phyloP scores from a whole-genome alignment of 495 filamentous ascomycete genomes.

The Astrothelium macrocarpum region DNA sequence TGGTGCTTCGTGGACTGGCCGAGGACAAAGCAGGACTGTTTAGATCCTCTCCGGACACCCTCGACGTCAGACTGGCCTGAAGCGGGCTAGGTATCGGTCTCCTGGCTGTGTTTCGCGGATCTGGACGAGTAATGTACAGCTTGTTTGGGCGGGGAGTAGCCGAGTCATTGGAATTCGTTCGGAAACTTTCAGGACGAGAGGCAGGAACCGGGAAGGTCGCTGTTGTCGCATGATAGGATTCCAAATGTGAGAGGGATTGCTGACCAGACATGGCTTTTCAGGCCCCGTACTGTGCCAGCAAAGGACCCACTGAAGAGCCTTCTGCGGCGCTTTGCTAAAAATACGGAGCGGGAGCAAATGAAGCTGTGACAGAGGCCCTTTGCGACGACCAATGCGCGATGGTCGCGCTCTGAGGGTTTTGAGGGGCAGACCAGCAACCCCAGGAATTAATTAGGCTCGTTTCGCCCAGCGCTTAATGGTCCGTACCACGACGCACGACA shows the following conservation, averaged over 20 bases:
- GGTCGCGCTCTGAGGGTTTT: slow-evolving; percentile 6
- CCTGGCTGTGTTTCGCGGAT: neutral
- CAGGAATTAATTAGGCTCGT: neutral
- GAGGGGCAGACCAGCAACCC: slow-evolving; percentile 6
- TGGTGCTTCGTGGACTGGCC: neutral
- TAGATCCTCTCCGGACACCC: neutral
- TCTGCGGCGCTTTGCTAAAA: neutral
- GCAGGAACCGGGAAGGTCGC: neutral
- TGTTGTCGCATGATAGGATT: neutral
- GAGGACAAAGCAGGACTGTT: neutral
- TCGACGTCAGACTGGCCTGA: slow-evolving; percentile 7
- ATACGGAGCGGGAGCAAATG: neutral
- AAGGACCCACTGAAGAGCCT: neutral
- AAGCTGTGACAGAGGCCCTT: slow-evolving; percentile 2
- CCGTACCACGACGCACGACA: neutral
- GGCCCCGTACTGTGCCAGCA: neutral
- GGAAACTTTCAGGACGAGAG: slow-evolving; percentile 5
- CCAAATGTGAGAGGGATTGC: slow-evolving; percentile 1
- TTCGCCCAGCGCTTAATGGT: slow-evolving; percentile 1
- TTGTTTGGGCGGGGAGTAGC: neutral
- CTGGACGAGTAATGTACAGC: slow-evolving; percentile 5
- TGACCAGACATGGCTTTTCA: slow-evolving; percentile 4
- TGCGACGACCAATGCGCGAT: slow-evolving; percentile 6
- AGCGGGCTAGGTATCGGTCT: slow-evolving; percentile 7
- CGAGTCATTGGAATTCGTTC: slow-evolving; percentile 2